A percentile compares a stretch with the other conserved stretches of the same genome.
phyloP scores from a whole-genome alignment of 306 rosid genomes.

The Leucaena leucocephala region DNA sequence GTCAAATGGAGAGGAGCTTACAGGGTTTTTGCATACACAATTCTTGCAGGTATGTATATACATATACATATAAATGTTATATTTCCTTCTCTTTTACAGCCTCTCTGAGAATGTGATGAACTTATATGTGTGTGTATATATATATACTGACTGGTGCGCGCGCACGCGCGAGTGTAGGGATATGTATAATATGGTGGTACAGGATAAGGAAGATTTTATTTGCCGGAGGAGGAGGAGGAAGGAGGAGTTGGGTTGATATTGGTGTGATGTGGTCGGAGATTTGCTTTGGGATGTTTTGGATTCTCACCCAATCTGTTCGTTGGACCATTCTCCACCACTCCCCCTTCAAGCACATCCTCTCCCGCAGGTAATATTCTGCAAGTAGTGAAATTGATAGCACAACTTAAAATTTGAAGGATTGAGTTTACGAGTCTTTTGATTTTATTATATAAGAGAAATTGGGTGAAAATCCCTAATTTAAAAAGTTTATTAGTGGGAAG shows the following conservation, averaged over 20 bases:
- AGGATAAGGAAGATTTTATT: slow-evolving; percentile 41
- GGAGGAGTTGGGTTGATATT: slow-evolving; percentile 47
- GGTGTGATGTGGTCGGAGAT: slow-evolving; percentile 45
- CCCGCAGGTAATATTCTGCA: slow-evolving; percentile 34
- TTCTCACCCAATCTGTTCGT: slow-evolving; percentile 61
- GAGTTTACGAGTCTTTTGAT: too few relatives aligned
- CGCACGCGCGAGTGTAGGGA: slow-evolving; percentile 9
- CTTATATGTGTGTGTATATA: not conserved
- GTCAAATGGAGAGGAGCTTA: slow-evolving; percentile 38
- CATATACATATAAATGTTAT: not conserved
- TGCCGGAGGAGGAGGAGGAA: not conserved
- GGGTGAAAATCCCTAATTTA: too few relatives aligned
- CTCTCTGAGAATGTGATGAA: not conserved
- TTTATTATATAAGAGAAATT: too few relatives aligned
- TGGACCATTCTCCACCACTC: slow-evolving; percentile 40
- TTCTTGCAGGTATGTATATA: slow-evolving; percentile 37
- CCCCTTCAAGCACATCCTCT: slow-evolving; percentile 54
- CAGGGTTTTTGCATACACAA: slow-evolving; percentile 42
- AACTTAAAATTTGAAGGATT: too few relatives aligned
- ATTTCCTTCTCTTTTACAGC: not conserved
- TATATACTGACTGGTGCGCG: not conserved
- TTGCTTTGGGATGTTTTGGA: slow-evolving; percentile 62
- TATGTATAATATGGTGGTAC: slow-evolving; percentile 53
- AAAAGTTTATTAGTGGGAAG: too few relatives aligned
- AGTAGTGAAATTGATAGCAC: too few relatives aligned